These are phyloP conservation scores for Magnaporthales sp. DNA, from an alignment of 2,329 filamentous ascomycete genomes.

Conservation along the genomic window DNA sequence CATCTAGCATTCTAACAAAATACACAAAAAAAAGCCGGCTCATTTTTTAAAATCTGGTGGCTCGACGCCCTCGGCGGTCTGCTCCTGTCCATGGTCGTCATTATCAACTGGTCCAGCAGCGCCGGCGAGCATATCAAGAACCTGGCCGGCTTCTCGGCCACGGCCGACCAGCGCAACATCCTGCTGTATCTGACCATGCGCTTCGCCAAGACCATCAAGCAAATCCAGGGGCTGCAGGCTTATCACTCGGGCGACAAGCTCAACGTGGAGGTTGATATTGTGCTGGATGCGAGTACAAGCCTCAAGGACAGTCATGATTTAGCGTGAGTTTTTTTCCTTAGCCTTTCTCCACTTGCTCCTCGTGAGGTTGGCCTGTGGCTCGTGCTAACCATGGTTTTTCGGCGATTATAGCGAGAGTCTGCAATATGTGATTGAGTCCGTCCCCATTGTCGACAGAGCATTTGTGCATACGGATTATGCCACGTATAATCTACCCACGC, in stretches of 20 bases:
- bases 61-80: constrained; percentile 73
- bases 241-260: constrained; percentile 83
- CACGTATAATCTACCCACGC: constrained; percentile 52
- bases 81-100: constrained; percentile 68
- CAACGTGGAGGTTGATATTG: constrained; percentile 74
- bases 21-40: constrained; percentile 42
- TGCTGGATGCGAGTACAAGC: constrained; percentile 66
- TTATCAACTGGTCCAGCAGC: constrained; percentile 69
- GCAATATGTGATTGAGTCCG: constrained; percentile 77
- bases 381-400: background rate
- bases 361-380: no score
- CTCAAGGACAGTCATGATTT: constrained; percentile 77
- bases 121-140: constrained; percentile 72
- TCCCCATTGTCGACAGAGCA: constrained; percentile 67
- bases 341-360: background rate
- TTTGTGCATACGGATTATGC: constrained; percentile 62
- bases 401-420: constrained; percentile 48
- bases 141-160: constrained; percentile 68
- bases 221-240: constrained; percentile 77
- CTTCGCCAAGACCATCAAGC: constrained; percentile 78
- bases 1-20: background rate
- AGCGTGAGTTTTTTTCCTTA: constrained; percentile 25
- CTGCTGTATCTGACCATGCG: constrained; percentile 88
- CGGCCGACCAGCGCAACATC: constrained; percentile 75
- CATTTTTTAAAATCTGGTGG: constrained; percentile 73